These are phyloP conservation scores for Boletus coccyginus DNA, from an alignment of 768 basidiomycete genomes.

Conservation along the genomic window DNA sequence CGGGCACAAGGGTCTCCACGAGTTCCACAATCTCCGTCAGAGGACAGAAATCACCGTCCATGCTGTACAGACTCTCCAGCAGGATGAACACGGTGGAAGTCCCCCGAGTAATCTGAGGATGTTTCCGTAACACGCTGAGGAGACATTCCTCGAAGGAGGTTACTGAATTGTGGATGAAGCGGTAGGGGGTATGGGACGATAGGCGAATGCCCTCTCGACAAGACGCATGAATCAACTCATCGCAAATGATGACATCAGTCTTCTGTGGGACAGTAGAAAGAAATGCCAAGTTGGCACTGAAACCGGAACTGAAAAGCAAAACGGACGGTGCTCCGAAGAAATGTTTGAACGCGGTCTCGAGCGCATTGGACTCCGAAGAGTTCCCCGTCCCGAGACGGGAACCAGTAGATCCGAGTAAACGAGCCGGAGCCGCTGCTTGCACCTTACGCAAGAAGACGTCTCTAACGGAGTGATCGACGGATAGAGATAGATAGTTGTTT, in stretches of 20 bases:
- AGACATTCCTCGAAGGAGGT: slow-evolving; percentile 32
- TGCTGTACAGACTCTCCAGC: slow-evolving; percentile 56
- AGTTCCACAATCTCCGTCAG: slow-evolving; percentile 40
- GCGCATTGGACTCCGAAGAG: slow-evolving; percentile 12
- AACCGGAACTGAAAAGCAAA: slow-evolving; percentile 52
- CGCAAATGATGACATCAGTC: slow-evolving; percentile 49
- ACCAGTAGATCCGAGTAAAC: slow-evolving; percentile 47
- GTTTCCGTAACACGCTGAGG: slow-evolving; percentile 20
- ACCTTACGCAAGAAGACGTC: slow-evolving; percentile 33
- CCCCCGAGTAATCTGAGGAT: slow-evolving; percentile 22
- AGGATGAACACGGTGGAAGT: slow-evolving; percentile 43
- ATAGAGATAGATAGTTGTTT: slow-evolving; percentile 51
- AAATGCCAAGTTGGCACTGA: slow-evolving; percentile 51
- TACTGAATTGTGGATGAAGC: slow-evolving; percentile 48
- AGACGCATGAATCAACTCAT: slow-evolving; percentile 52
- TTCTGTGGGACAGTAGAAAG: slow-evolving; percentile 43
- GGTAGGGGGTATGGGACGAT: slow-evolving; percentile 27
- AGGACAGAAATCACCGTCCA: slow-evolving; percentile 58
- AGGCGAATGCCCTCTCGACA: slow-evolving; percentile 50
- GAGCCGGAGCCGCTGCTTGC: slow-evolving; percentile 13
- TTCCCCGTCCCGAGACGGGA: slow-evolving; percentile 49
- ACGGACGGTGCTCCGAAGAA: slow-evolving; percentile 37
- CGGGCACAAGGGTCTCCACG: slow-evolving; percentile 37
- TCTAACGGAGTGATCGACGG: slow-evolving; percentile 30
- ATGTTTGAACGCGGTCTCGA: slow-evolving; percentile 8